Conservation (phyloP, 2,329 filamentous ascomycete genomes). For the Exophiala dermatitidis region DNA sequence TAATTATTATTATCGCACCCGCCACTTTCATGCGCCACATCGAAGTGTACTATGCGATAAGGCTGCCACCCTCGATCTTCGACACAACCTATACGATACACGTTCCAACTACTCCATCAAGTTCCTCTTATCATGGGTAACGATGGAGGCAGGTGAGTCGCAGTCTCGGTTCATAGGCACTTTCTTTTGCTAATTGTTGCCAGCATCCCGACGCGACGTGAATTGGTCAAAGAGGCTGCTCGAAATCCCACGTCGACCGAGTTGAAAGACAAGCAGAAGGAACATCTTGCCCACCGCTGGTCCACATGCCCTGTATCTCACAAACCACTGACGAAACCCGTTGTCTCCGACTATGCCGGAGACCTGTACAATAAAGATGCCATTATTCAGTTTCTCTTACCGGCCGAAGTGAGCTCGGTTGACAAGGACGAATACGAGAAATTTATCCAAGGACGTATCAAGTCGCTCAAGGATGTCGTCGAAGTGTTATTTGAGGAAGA, state of each 20-base stretch:
- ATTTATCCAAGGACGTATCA: slow-evolving; percentile 58
- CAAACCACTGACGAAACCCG: slow-evolving; percentile 61
- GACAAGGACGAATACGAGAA: slow-evolving; percentile 56
- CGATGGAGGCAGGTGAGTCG: slow-evolving; percentile 68
- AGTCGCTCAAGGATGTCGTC: slow-evolving; percentile 75
- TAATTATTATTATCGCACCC: too few species aligned
- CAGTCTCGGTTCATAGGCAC: neutral
- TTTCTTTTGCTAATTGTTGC: slow-evolving; percentile 7
- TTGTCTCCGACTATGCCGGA: slow-evolving; percentile 78
- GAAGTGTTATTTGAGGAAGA: slow-evolving; percentile 68
- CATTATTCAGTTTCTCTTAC: slow-evolving; percentile 62
- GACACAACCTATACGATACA: too few species aligned
- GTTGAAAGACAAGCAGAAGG: slow-evolving; percentile 78
- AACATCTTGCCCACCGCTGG: slow-evolving; percentile 83
- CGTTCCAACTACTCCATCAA: too few species aligned
- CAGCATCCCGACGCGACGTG: slow-evolving; percentile 85
- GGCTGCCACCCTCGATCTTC: too few species aligned
- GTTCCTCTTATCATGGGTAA: slow-evolving; percentile 61
- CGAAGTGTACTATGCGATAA: too few species aligned
- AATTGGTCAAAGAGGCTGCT: slow-evolving; percentile 90
- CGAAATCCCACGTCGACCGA: slow-evolving; percentile 74
- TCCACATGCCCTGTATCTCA: slow-evolving; percentile 79
- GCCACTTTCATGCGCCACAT: too few species aligned
- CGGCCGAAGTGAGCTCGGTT: slow-evolving; percentile 47
- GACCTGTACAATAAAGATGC: slow-evolving; percentile 93